Conservation (phyloP, 495 filamentous ascomycete genomes). For the Tirmania nivea region DNA sequence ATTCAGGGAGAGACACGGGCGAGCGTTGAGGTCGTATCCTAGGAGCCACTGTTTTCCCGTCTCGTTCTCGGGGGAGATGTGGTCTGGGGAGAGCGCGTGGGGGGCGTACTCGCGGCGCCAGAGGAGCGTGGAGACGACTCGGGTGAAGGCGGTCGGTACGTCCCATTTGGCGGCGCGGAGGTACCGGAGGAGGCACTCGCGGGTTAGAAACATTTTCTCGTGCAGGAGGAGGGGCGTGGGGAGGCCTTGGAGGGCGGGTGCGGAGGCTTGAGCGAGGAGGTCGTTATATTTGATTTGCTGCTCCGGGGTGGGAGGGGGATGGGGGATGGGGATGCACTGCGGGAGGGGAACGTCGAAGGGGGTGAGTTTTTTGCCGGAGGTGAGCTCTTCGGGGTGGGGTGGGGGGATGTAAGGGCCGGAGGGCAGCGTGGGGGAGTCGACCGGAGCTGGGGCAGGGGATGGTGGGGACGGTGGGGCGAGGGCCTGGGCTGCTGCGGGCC, state of each 20-base stretch:
- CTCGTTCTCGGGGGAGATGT: conserved; percentile 76
- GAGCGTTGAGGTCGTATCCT: conserved; percentile 62
- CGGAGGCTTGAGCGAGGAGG: conserved; percentile 14
- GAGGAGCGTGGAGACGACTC: conserved; percentile 53
- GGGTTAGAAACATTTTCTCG: conserved; percentile 76
- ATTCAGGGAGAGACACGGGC: conserved; percentile 73
- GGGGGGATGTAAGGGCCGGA: not conserved
- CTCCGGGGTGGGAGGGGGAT: conserved; percentile 41
- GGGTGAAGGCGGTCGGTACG: conserved; percentile 46
- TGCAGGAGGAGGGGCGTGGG: conserved; percentile 45
- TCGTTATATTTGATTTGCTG: conserved; percentile 62
- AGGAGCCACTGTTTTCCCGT: conserved; percentile 83
- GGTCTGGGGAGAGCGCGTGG: conserved; percentile 45
- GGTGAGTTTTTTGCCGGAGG: conserved; percentile 21
- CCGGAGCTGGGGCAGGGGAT: not conserved
- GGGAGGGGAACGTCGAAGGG: conserved; percentile 46
- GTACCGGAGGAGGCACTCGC: conserved; percentile 80
- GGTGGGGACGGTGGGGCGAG: not conserved
- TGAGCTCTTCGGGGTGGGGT: not conserved
- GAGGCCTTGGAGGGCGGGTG: conserved; percentile 25
- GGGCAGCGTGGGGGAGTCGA: no score
- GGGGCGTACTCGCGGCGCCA: conserved; percentile 82
- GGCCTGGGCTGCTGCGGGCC: not conserved
- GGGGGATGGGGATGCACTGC: conserved; percentile 29
- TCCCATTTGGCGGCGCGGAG: conserved; percentile 88